Evolutionary conservation across 2,329 filamentous ascomycete genomes (phyloP).

Genomic region (Orbilia brochopaga): DNA sequence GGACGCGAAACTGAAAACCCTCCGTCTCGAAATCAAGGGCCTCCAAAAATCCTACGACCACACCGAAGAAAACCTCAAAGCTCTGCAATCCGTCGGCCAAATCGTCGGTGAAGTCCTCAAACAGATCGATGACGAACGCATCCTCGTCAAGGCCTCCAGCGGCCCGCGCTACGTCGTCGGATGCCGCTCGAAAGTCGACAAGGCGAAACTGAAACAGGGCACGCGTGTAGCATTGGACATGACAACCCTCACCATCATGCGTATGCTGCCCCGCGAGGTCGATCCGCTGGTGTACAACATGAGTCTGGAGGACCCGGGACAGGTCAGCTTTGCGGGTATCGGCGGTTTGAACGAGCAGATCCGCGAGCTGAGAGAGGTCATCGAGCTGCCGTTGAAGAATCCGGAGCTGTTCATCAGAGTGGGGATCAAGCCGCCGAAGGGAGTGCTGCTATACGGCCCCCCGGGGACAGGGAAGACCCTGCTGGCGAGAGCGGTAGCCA

Average conservation of each 20-base stretch:
- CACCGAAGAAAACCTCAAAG: conserved; percentile 99
- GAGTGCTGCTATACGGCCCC: conserved; percentile 92
- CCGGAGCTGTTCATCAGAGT: conserved; percentile 96
- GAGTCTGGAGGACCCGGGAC: conserved; percentile 96
- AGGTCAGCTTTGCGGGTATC: conserved; percentile 97
- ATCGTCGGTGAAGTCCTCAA: conserved; percentile 99
- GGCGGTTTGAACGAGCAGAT: conserved; percentile 98
- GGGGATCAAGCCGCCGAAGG: conserved; percentile 98
- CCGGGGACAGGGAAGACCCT: conserved; percentile 97
- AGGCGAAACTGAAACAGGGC: conserved; percentile 94
- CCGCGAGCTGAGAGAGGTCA: conserved; percentile 93
- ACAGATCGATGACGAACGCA: conserved; percentile 95
- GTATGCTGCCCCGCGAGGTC: conserved; percentile 97
- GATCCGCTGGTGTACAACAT: conserved; percentile 99
- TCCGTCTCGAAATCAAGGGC: conserved; percentile 94
- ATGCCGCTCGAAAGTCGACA: conserved; percentile 98
- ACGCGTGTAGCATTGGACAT: conserved; percentile 97
- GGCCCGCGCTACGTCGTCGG: conserved; percentile 97
- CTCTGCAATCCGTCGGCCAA: conserved; percentile 96
- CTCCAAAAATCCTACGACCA: conserved; percentile 93
- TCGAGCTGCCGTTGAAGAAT: conserved; percentile 97
- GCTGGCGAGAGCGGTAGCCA: conserved; percentile 90
- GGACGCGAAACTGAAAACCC: conserved; percentile 94
- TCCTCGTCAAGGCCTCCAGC: conserved; percentile 95
- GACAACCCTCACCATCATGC: conserved; percentile 99